Base-by-base conservation (phyloP, 495 filamentous ascomycete genomes). In the Xylaria bambusicola region DNA sequence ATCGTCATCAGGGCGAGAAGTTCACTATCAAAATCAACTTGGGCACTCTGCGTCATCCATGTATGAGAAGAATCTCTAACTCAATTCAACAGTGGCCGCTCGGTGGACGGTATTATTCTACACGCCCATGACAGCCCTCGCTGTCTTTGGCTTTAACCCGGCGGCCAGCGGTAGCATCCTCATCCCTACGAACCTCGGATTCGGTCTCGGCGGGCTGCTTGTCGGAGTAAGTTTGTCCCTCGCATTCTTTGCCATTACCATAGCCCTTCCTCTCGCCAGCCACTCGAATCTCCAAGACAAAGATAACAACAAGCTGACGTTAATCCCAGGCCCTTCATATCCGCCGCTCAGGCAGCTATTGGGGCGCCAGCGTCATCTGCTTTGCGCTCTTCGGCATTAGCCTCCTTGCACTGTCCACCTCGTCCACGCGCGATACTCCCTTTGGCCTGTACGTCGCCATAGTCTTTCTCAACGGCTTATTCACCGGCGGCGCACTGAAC, bases 51-150 rank as follows among this genome's bases (percentile, higher is more conserved):
- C 20, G 17, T 26, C 2, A 9, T 26, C 9, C 18, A 3, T 1
- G 1, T 7, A 38, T 35, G 18, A 9, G 13, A 26, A 26, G 2
- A 44, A 4, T 35, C 35, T n/a, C 46, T 58, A 15, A 58, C 36
- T 24, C 21, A 12, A 12, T 6, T 5, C 6, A 29, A 29, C 20
- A 60, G 57, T 92, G 88, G 84, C 88, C 71, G 79, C 87, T 5
- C 85, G 89, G 40, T 92, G 88, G 88, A 75, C 77, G 4, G 80
- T 92, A n/a, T 75, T 93, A 6, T 92, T 91, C 71, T 92, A 88
- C 74, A 79, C 85, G 0, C 90, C 90, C 0, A 82, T 88, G 27
- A 91, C 89, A 63, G 84, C 87, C 6, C 82, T 92, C 54, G 85
- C 88, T 3, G 84, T 92, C 0, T 82, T 83, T 3, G 80, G 79